phyloP scores from a whole-genome alignment of 129 eudicot genomes.

The Silybum marianum region DNA sequence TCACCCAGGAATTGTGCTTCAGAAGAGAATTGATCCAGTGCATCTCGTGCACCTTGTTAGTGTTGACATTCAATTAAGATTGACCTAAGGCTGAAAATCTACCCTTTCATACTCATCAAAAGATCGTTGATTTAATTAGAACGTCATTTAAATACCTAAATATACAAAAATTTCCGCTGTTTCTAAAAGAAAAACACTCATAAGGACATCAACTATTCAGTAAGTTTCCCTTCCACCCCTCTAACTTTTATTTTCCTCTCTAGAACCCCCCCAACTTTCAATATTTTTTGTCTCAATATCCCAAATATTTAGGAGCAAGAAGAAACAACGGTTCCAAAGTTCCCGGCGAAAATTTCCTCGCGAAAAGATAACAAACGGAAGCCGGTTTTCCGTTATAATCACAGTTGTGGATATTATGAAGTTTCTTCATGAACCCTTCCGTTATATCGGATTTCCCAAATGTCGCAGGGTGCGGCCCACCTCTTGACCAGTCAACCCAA shows the following conservation, averaged over 20 bases:
- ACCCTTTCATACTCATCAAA: too few relatives aligned
- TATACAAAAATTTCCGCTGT: not conserved
- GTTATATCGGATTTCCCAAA: conserved; percentile 56
- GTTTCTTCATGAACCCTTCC: conserved; percentile 33
- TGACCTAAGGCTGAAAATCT: too few relatives aligned
- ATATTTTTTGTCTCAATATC: conserved; percentile 38
- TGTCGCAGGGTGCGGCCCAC: conserved; percentile 73
- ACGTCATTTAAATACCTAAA: not conserved
- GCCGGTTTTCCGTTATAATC: conserved; percentile 51
- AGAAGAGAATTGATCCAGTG: too few relatives aligned
- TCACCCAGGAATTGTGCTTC: too few relatives aligned
- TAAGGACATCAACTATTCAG: too few relatives aligned
- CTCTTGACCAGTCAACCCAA: conserved; percentile 79
- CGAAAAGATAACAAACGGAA: conserved; percentile 64
- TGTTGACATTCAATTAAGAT: too few relatives aligned
- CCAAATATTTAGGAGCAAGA: conserved; percentile 55
- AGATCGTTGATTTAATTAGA: too few relatives aligned
- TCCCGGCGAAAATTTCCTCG: conserved; percentile 78
- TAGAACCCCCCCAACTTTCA: not conserved
- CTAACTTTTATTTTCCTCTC: not conserved
- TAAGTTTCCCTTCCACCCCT: conserved; percentile 8
- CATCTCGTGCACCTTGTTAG: too few relatives aligned
- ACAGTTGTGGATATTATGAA: conserved; percentile 40
- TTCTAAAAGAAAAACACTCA: too few relatives aligned
- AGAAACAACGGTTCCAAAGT: conserved; percentile 56